Percentiles rank a stretch among this genome's conserved stretches.
These are phyloP conservation scores for Ballota nigra DNA, from an alignment of 257 asterid genomes.

Conservation along the genomic window DNA sequence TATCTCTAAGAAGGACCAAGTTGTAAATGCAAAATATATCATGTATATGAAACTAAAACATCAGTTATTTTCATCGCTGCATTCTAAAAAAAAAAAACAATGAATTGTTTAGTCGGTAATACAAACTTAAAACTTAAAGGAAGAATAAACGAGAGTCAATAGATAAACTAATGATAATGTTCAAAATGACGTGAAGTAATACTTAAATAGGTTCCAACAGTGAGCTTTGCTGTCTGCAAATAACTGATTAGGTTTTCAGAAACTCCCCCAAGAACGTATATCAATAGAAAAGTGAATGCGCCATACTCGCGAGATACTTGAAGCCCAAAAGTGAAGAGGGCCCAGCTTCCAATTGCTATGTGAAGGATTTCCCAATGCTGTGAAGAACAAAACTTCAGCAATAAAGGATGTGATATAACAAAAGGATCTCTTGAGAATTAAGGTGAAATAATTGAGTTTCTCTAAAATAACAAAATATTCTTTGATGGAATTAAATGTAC, in stretches of 20 bases:
- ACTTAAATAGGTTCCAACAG: conserved; percentile 37
- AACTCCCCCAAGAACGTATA: conserved; percentile 77
- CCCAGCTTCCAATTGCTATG: conserved; percentile 65
- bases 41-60: neutral
- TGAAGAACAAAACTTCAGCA: conserved; percentile 17
- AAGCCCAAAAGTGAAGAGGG: conserved; percentile 64
- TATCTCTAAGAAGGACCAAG: neutral
- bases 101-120: neutral
- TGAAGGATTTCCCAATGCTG: conserved; percentile 82
- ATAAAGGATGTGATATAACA: neutral
- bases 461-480: neutral
- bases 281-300: conserved; percentile 56
- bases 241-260: conserved; percentile 73
- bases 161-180: neutral
- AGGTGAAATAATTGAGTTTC: neutral
- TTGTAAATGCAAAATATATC: neutral
- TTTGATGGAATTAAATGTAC: neutral
- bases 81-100: neutral
- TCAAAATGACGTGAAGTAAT: too few relatives aligned
- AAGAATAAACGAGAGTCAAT: neutral
- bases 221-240: conserved; percentile 73
- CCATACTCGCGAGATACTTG: conserved; percentile 62
- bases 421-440: neutral
- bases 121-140: neutral
- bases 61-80: neutral